Percentiles rank a stretch among this genome's conserved stretches.
phyloP scores from a whole-genome alignment of 441 rosid genomes.

The Adansonia rubrostipa region DNA sequence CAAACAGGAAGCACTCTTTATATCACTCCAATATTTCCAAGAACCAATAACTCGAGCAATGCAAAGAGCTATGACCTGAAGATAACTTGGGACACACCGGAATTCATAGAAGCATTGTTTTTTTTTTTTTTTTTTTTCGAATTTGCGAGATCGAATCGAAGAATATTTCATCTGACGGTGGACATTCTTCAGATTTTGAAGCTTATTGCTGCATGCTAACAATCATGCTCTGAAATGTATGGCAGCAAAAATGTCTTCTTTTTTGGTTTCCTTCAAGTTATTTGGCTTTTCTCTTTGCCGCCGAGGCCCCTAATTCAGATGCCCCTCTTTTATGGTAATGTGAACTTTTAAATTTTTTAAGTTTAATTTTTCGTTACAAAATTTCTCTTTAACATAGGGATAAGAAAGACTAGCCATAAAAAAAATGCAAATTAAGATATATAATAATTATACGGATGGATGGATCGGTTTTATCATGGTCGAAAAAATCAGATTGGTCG shows the following conservation, averaged over 20 bases:
- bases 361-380: no score
- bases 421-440: no score
- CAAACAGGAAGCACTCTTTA: conserved; percentile 83
- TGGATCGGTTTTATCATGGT: no score
- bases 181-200: conserved; percentile 15
- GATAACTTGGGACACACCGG: conserved; percentile 21
- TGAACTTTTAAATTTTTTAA: no score
- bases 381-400: no score
- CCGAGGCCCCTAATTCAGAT: background rate
- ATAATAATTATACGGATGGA: no score
- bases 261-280: background rate
- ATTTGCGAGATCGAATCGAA: background rate
- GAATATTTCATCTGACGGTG: background rate
- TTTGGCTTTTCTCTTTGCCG: background rate
- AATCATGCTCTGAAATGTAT: background rate
- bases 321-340: background rate
- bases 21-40: conserved; percentile 93
- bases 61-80: conserved; percentile 36
- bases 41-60: conserved; percentile 77
- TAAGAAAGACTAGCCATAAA: no score
- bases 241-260: background rate
- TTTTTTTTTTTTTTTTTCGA: background rate
- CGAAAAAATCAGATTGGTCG: no score
- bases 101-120: background rate
- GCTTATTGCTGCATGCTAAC: background rate